Evolutionary conservation across 2,329 filamentous ascomycete genomes (phyloP).

Genomic region (Colletotrichum sansevieriae): DNA sequence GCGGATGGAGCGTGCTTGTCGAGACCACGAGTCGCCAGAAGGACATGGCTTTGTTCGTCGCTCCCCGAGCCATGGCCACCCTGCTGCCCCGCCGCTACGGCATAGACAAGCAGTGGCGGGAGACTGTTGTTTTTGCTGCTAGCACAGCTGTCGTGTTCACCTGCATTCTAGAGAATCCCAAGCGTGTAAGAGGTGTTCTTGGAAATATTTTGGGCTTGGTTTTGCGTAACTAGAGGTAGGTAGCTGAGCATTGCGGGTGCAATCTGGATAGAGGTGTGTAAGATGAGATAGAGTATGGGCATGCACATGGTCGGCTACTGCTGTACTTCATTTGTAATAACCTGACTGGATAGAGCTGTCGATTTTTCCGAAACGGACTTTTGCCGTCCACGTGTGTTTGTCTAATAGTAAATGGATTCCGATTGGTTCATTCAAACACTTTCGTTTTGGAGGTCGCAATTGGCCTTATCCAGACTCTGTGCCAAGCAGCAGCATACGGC

Average conservation of each 20-base stretch:
- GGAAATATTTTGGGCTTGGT: conserved; percentile 70
- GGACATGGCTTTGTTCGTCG: conserved; percentile 85
- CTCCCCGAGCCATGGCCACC: conserved; percentile 81
- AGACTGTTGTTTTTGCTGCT: conserved; percentile 74
- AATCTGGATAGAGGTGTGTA: conserved; percentile 10
- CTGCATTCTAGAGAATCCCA: conserved; percentile 71
- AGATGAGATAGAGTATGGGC: conserved; percentile 11
- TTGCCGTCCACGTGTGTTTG: neutral
- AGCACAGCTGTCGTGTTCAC: conserved; percentile 80
- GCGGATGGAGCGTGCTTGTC: conserved; percentile 85
- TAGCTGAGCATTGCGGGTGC: neutral
- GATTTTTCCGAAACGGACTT: neutral
- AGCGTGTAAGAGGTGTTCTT: conserved; percentile 75
- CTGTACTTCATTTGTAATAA: conserved; percentile 1
- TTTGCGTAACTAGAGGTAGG: conserved; percentile 51
- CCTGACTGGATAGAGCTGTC: conserved; percentile 4
- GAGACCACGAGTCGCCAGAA: conserved; percentile 76
- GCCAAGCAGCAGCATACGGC: too few species aligned
- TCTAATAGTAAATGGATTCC: too few species aligned
- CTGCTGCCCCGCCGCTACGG: conserved; percentile 79
- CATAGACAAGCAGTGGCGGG: conserved; percentile 73
- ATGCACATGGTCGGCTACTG: neutral
- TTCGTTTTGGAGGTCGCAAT: neutral
- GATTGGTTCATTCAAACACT: too few species aligned
- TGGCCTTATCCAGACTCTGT: neutral